These are phyloP conservation scores for Lagenaria siceraria DNA, from an alignment of 306 rosid species.

Conservation along the genomic window DNA sequence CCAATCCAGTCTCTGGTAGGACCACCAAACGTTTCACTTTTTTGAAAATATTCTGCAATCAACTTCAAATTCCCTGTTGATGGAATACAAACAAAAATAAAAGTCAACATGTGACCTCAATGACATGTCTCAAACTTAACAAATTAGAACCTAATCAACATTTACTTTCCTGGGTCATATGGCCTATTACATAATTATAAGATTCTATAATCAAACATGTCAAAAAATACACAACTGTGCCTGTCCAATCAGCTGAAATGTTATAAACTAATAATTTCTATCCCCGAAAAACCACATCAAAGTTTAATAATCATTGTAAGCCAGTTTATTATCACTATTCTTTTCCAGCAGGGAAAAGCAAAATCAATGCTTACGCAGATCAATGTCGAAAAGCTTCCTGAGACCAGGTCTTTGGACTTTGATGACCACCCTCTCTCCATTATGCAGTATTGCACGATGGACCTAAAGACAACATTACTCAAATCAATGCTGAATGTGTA, in stretches of 20 bases:
- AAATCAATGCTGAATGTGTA: neutral
- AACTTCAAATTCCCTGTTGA: conserved; percentile 74
- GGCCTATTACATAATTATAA: neutral
- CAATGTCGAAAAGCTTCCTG: conserved; percentile 93
- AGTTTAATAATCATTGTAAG: neutral
- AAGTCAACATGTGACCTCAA: neutral
- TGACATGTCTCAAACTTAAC: neutral
- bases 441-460: conserved; percentile 84
- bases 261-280: neutral
- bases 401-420: conserved; percentile 97
- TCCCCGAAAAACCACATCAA: neutral
- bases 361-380: conserved; percentile 51
- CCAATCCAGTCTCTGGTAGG: conserved; percentile 87
- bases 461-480: conserved; percentile 28
- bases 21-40: conserved; percentile 81
- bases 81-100: neutral
- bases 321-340: neutral
- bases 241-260: neutral
- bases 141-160: neutral
- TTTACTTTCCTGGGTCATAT: neutral
- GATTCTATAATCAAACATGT: neutral
- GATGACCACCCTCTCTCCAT: conserved; percentile 77
- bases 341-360: neutral
- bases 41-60: conserved; percentile 91
- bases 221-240: neutral